phyloP scores from a whole-genome alignment of 345 rosid genomes.

The Euclidium syriacum region DNA sequence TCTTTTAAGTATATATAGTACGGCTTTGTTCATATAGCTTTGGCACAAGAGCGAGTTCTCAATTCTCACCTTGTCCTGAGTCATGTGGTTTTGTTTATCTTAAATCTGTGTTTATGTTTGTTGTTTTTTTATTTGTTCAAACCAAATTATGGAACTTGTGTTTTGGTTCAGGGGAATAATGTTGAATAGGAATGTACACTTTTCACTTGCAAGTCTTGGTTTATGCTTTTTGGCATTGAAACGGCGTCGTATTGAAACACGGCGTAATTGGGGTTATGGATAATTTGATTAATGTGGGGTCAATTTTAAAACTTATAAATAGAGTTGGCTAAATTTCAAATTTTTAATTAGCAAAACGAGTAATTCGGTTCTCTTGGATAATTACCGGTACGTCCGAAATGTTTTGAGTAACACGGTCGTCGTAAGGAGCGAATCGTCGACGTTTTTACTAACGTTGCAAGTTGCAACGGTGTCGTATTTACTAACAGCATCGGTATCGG shows the following conservation, averaged over 20 bases:
- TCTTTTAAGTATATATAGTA: neutral
- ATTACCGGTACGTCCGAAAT: too few relatives aligned
- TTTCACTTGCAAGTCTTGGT: neutral
- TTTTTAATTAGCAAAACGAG: too few relatives aligned
- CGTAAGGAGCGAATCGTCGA: neutral
- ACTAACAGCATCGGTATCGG: neutral
- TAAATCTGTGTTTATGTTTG: slow-evolving; percentile 11
- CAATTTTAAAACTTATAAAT: too few relatives aligned
- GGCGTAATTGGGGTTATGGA: too few relatives aligned
- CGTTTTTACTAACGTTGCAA: neutral
- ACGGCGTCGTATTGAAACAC: neutral
- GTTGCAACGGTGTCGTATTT: neutral
- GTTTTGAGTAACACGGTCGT: too few relatives aligned
- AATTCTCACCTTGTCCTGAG: neutral
- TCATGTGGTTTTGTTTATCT: neutral
- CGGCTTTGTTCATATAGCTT: slow-evolving; percentile 25
- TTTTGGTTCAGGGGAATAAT: neutral
- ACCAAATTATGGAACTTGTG: slow-evolving; percentile 5
- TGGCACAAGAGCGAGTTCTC: slow-evolving; percentile 7
- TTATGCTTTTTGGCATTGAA: neutral
- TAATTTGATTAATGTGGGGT: too few relatives aligned
- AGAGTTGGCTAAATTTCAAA: too few relatives aligned
- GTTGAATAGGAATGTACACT: slow-evolving; percentile 7
- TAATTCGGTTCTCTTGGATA: too few relatives aligned
- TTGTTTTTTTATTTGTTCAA: neutral